A percentile compares a stretch with the other conserved stretches of the same genome.
These are phyloP conservation scores for Bipolaris sorokiniana DNA, from an alignment of 2,329 filamentous ascomycete genomes.

Conservation along the genomic window DNA sequence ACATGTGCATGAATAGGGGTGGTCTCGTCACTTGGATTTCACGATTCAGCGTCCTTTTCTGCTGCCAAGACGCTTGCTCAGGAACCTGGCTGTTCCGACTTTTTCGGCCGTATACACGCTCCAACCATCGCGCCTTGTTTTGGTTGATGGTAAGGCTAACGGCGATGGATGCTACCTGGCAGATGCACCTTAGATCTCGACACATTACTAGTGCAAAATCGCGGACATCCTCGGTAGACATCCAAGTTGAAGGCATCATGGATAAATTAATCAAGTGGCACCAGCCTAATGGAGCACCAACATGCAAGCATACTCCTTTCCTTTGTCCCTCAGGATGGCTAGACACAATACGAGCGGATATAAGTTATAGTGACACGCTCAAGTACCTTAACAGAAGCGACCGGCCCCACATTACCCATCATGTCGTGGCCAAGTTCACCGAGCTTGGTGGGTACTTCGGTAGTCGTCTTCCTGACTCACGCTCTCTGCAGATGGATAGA, in stretches of 20 bases:
- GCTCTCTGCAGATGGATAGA: not conserved
- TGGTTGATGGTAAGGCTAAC: not conserved
- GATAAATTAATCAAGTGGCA: not conserved
- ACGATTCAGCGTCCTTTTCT: slow-evolving; percentile 1
- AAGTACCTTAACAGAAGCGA: not conserved
- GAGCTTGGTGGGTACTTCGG: not conserved
- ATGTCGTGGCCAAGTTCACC: not conserved
- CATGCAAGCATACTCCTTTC: not conserved
- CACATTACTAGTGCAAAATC: not conserved
- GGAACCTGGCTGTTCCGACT: not conserved
- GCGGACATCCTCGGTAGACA: not conserved
- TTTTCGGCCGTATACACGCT: not conserved
- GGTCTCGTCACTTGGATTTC: not conserved
- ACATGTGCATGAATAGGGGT: not conserved
- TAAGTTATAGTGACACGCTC: not conserved
- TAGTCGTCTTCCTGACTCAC: not conserved
- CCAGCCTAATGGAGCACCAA: not conserved
- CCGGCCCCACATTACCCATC: not conserved
- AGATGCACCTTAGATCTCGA: not conserved
- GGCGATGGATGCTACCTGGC: too few species aligned
- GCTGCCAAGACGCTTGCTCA: slow-evolving; percentile 10
- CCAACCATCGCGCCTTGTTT: not conserved
- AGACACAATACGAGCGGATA: not conserved
- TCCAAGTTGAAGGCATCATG: not conserved
- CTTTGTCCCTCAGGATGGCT: not conserved